These are phyloP conservation scores for Curvularia eragrostidis DNA, from an alignment of 2,329 filamentous ascomycete species.

Conservation along the genomic window DNA sequence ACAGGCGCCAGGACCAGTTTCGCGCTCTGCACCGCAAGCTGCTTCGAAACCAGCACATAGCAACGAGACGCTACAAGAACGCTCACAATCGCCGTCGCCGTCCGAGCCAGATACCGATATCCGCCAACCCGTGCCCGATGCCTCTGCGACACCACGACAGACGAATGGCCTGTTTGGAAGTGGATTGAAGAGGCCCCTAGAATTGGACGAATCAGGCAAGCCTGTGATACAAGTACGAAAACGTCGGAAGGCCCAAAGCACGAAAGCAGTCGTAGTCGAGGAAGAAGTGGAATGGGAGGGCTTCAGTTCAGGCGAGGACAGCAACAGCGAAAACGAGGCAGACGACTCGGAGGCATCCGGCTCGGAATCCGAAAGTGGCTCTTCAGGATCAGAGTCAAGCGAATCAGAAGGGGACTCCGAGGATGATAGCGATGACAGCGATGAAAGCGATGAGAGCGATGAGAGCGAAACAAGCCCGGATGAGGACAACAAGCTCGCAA, in stretches of 20 bases:
- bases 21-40: constrained; percentile 1
- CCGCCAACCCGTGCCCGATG: constrained; percentile 1
- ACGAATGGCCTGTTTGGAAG: constrained; percentile 62
- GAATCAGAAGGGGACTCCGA: constrained; percentile 33
- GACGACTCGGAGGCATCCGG: constrained; percentile 18
- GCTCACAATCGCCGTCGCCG: constrained; percentile 25
- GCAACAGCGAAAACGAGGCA: constrained; percentile 33
- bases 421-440: constrained; percentile 45
- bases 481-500: constrained; percentile 48
- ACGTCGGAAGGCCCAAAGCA: constrained; percentile 62
- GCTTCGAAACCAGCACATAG: constrained; percentile 4
- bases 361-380: constrained; percentile 20
- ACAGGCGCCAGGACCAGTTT: not conserved
- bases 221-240: constrained; percentile 86
- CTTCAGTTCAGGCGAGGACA: constrained; percentile 60
- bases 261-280: constrained; percentile 42
- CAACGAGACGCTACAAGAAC: constrained; percentile 17
- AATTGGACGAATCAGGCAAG: constrained; percentile 77
- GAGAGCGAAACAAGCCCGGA: constrained; percentile 42
- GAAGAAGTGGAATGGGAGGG: constrained; percentile 67
- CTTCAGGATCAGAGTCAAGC: constrained; percentile 29
- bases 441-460: constrained; percentile 39
- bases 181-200: constrained; percentile 86
- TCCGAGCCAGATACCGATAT: constrained; percentile 25
- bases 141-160: constrained; percentile 8